Base-by-base conservation (phyloP, 2,329 filamentous ascomycete genomes). In the Fonsecaea pedrosoi region DNA sequence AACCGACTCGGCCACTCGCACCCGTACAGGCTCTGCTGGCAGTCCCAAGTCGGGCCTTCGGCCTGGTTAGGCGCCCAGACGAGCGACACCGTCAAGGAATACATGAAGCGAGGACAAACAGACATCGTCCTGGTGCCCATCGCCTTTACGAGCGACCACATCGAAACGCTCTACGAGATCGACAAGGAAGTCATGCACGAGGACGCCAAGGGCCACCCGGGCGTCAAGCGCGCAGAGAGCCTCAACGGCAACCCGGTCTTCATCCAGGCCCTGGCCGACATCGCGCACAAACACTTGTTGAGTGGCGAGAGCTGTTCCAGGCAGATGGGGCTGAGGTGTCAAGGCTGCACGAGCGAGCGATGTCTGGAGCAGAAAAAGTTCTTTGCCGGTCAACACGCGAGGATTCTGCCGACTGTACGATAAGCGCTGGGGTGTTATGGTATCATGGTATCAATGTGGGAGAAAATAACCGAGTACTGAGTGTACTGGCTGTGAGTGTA, bases 111-210 rank as follows among this genome's bases (percentile, higher is more conserved):
- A 79, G 95, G 94, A 0, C 92, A 97, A 75, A 96, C 90, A 63
- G 93, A 99, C 76, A 84, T 99, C 62, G 84, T 97, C 1, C 84
- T 99, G 6, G 92, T 99, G 64, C 95, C 95, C 0, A 96, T 99
- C 71, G 95, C 95, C 5, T 99, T 99, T 77, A 99, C 95, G 0
- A 96, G 92, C n/a, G 95, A 99, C 75, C 95, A 99, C 77, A 99
- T 99, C 72, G 95, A 99, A 81, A 99, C 95, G 0, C 83, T 99
- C 0, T 98, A 90, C 77, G 95, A 99, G 79, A 83, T 99, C 60
- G 95, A 99, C 77, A 85, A 92, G 74, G 95, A 99, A 80, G 92
- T 99, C 45, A 98, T 99, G 75, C 91, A 92, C 65, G 94, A 96
- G 70, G 78, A 92, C 87, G 70, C 70, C 0, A 60, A 71, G 0